A percentile compares a stretch with the other conserved stretches of the same genome.
phyloP scores from a whole-genome alignment of 495 filamentous ascomycete genomes.

The Penicillium parvum region DNA sequence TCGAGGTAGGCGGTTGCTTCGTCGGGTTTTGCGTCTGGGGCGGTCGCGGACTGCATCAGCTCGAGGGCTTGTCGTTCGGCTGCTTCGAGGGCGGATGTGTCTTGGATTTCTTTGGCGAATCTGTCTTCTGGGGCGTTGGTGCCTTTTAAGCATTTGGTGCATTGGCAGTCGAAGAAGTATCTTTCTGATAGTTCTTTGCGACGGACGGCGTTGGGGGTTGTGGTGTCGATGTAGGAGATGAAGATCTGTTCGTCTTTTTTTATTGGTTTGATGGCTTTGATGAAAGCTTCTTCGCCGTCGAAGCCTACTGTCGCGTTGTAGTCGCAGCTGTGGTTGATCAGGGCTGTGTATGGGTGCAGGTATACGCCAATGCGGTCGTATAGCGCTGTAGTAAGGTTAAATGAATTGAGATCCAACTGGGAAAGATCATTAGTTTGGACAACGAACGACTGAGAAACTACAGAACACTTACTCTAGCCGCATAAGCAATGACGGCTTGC shows the following conservation, averaged over 20 bases:
- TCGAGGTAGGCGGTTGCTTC: conserved; percentile 19
- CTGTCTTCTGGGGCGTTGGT: conserved; percentile 20
- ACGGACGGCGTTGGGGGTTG: conserved; percentile 43
- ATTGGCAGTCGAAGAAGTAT: conserved; percentile 65
- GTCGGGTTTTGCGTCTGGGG: conserved; percentile 9
- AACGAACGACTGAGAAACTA: not conserved
- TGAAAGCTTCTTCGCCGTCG: conserved; percentile 45
- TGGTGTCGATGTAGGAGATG: conserved; percentile 65
- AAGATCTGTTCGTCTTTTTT: conserved; percentile 57
- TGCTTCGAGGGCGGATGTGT: conserved; percentile 13
- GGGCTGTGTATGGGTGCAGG: conserved; percentile 52
- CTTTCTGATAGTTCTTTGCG: conserved; percentile 49
- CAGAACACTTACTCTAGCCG: conserved; percentile 38
- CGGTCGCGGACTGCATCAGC: conserved; percentile 21
- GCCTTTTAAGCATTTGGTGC: conserved; percentile 46
- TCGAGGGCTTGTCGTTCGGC: conserved; percentile 24
- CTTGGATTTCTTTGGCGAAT: conserved; percentile 7
- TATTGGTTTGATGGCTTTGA: conserved; percentile 47
- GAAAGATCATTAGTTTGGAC: not conserved
- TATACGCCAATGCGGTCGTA: conserved; percentile 60
- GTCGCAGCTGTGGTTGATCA: conserved; percentile 68
- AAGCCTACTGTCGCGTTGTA: conserved; percentile 64
- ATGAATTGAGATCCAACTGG: conserved; percentile 52
- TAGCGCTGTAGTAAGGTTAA: conserved; percentile 55
- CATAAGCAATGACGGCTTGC: conserved; percentile 35